Evolutionary conservation across 2,329 filamentous ascomycete species (phyloP), one percentile per base, ranked within the genome.

Genomic region (Penicillium sp.): DNA sequence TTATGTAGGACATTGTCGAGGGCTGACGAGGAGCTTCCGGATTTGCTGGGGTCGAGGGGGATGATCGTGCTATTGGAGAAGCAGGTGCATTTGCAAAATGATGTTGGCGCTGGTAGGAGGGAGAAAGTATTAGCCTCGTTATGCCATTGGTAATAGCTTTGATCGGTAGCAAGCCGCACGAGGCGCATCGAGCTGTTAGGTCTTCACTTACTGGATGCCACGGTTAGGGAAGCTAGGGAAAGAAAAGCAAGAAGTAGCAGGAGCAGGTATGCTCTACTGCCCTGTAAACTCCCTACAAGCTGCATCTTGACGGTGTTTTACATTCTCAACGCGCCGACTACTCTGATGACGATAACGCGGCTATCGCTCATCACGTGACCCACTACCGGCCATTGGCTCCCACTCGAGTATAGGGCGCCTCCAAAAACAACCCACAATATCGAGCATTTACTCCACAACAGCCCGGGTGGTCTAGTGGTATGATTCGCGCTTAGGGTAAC

Each of bases 51-150:
- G 53, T 82, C 77, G 49, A 86, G 78, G 15, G 82, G 79, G 56
- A 87, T 85, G 44, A 87, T 84, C 47, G 82, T 85, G 70, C 78
- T 82, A 65, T 86, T 86, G 44, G 77, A 76, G 69, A 81, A 82
- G 68, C 83, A 86, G 49, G 81, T 85, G 66, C 83, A 87, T 79
- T 86, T 87, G 78, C 83, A 87, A 70, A 86, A 87, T 50, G 82
- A 84, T 13, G 81, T 81, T 10, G 71, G 71, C 8, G 65, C 71
- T 73, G 44, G 41, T 25, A 18, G 10, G 23, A 15, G 20, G n/a
- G 23, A 9, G 12, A 1, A 27, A 7, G 7, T 25, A 38, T 42
- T 35, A 49, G 29, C 45, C 35, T 41, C 10, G 46, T 9, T 9
- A 29, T 18, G 13, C 20, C 31, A 28, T 32, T 20, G 20, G 37